phyloP scores from a whole-genome alignment of 192 early-diverging fungal species.

The Allomyces macrogynus region DNA sequence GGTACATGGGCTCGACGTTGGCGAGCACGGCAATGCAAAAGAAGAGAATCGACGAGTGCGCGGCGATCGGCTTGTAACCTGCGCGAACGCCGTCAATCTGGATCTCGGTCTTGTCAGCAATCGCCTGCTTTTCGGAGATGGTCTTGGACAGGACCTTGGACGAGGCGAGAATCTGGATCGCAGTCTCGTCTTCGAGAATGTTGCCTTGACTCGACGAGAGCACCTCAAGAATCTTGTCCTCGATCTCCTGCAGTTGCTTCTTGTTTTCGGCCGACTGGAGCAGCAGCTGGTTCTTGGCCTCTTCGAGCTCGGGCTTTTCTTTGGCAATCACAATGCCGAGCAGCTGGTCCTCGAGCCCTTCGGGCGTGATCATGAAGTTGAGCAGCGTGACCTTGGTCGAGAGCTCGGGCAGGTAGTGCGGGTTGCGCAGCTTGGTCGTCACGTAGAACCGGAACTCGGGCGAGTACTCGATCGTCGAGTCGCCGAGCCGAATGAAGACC shows the following conservation, averaged over 20 bases:
- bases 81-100: constrained; percentile 44
- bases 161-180: constrained; percentile 36
- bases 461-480: constrained; percentile 39
- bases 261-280: constrained; percentile 41
- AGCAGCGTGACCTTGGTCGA: constrained; percentile 39
- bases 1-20: constrained; percentile 49
- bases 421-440: constrained; percentile 44
- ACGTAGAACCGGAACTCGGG: constrained; percentile 35
- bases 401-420: constrained; percentile 41
- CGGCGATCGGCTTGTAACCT: constrained; percentile 41
- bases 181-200: constrained; percentile 43
- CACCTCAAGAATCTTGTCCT: constrained; percentile 39
- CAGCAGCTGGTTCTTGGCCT: constrained; percentile 43
- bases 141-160: constrained; percentile 35
- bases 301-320: constrained; percentile 42
- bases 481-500: constrained; percentile 34
- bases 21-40: constrained; percentile 47
- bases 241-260: constrained; percentile 41
- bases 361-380: constrained; percentile 49
- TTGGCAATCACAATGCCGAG: constrained; percentile 41
- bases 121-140: constrained; percentile 42
- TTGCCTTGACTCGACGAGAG: constrained; percentile 40
- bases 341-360: constrained; percentile 43
- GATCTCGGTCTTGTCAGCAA: constrained; percentile 43
- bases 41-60: constrained; percentile 36